Evolutionary conservation across 352 stramenopile genomes (phyloP).

Genomic region (Phytophthora sp.): DNA sequence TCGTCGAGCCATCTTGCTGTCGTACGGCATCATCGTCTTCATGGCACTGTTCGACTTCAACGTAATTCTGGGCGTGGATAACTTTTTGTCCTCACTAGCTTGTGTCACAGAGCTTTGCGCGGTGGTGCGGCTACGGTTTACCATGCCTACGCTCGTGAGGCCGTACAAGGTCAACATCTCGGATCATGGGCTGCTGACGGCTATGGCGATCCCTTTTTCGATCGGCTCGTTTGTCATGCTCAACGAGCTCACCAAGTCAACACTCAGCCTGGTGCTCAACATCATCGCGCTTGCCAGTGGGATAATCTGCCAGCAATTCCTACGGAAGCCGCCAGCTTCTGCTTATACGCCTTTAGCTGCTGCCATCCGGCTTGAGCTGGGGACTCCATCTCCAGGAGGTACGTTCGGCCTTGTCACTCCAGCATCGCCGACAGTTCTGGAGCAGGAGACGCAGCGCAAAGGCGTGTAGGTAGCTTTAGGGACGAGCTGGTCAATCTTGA

Average conservation of each 20-base stretch:
- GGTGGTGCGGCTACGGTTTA: constrained; percentile 90
- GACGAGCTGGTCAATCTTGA: not conserved
- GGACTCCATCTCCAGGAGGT: constrained; percentile 14
- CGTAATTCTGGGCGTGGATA: constrained; percentile 91
- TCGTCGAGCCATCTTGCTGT: constrained; percentile 78
- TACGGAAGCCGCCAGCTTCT: constrained; percentile 46
- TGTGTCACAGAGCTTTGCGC: constrained; percentile 92
- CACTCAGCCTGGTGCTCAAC: constrained; percentile 59
- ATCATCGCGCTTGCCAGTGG: constrained; percentile 52
- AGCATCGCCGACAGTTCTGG: constrained; percentile 12
- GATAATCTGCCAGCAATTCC: constrained; percentile 61
- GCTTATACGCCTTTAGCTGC: constrained; percentile 41
- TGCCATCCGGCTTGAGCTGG: constrained; percentile 35
- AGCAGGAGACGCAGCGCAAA: constrained; percentile 25
- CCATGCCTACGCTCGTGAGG: constrained; percentile 66
- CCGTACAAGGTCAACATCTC: constrained; percentile 82
- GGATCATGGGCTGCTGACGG: constrained; percentile 46
- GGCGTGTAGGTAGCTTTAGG: constrained; percentile 6
- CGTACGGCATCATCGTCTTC: constrained; percentile 88
- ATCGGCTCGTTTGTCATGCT: constrained; percentile 69
- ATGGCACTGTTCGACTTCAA: constrained; percentile 91
- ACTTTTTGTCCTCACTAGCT: constrained; percentile 92
- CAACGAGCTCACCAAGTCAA: constrained; percentile 73
- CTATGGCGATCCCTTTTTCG: constrained; percentile 59
- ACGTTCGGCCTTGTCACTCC: constrained; percentile 30